Evolutionary conservation across 345 rosid genomes (phyloP).

Genomic region (Bruguiera sexangula): DNA sequence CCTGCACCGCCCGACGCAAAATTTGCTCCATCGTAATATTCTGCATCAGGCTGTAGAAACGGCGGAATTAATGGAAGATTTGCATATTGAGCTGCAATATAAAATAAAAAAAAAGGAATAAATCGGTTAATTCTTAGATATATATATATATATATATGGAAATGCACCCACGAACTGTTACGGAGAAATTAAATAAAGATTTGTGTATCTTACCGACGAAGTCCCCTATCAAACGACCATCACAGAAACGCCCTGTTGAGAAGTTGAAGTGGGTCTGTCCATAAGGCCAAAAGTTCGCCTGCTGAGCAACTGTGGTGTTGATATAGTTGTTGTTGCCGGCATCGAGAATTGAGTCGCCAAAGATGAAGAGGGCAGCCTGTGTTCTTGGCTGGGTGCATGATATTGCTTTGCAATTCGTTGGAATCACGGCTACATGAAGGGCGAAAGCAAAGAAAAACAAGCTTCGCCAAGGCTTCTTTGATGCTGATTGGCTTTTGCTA

Average conservation of each 20-base stretch:
- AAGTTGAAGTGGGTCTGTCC: conserved; percentile 3
- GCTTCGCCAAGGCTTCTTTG: background rate
- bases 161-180: background rate
- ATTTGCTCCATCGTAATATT: conserved; percentile 4
- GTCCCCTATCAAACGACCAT: background rate
- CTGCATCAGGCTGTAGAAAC: background rate
- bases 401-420: background rate
- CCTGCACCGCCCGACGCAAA: conserved; percentile 1
- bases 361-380: background rate
- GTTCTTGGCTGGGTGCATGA: background rate
- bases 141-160: no score
- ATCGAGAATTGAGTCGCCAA: background rate
- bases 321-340: background rate
- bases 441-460: background rate
- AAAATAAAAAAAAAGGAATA: background rate
- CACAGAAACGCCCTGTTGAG: background rate
- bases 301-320: background rate
- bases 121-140: no score
- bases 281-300: conserved; percentile 1
- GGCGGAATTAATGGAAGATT: background rate
- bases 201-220: background rate
- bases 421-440: background rate
- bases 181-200: background rate
- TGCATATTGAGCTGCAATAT: background rate
- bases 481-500: background rate